Conservation (phyloP, 257 asterid genomes). For the Leptodermis oblonga region DNA sequence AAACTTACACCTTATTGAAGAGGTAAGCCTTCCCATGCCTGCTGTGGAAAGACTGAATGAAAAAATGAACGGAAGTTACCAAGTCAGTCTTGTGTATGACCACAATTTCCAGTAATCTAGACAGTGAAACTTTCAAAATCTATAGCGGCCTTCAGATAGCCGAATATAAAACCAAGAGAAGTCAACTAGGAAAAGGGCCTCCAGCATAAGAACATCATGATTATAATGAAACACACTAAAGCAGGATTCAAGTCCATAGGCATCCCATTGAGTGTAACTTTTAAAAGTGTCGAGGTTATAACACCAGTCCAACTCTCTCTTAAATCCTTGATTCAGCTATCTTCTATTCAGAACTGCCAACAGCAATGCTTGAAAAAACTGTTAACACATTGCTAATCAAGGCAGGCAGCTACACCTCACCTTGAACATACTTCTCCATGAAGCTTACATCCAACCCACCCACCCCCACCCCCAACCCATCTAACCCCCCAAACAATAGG, state of each 20-base stretch:
- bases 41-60: slow-evolving; percentile 41
- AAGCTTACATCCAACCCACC: too few species aligned
- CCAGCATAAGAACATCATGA: not conserved
- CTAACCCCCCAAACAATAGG: too few species aligned
- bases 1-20: slow-evolving; percentile 48
- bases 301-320: not conserved
- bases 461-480: too few species aligned
- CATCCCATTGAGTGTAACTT: slow-evolving; percentile 4
- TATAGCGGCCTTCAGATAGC: not conserved
- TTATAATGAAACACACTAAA: not conserved
- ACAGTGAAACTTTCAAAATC: slow-evolving; percentile 1
- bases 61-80: slow-evolving; percentile 12
- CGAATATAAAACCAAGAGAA: not conserved
- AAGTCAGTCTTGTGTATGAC: slow-evolving; percentile 17
- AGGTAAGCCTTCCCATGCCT: slow-evolving; percentile 50
- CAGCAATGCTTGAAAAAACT: not conserved
- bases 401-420: not conserved
- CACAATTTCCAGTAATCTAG: slow-evolving; percentile 11
- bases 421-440: too few species aligned
- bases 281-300: not conserved
- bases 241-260: not conserved
- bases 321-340: too few species aligned
- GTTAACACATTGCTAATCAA: not conserved
- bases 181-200: not conserved
- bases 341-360: not conserved